Conservation (phyloP, 257 asterid genomes). For the Solanum boliviense region DNA sequence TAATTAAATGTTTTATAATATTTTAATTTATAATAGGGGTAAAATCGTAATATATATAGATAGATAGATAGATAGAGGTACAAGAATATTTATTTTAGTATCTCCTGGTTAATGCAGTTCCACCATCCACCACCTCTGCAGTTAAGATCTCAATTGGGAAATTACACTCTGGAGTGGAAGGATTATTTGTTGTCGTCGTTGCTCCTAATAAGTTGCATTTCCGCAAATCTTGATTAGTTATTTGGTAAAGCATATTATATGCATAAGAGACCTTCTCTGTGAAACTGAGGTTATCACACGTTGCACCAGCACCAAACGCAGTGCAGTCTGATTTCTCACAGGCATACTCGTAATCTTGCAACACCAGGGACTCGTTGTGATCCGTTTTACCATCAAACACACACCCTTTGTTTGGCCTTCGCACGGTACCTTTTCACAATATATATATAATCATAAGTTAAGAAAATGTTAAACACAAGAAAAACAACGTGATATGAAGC, state of each 20-base stretch:
- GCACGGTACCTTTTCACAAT: neutral
- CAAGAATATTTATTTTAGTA: neutral
- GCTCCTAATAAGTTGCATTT: neutral
- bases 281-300: neutral
- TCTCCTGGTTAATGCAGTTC: neutral
- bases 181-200: neutral
- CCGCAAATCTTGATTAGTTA: neutral
- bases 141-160: slow-evolving; percentile 1
- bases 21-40: too few relatives aligned
- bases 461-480: neutral
- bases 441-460: neutral
- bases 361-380: neutral
- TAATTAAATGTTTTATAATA: too few relatives aligned
- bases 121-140: slow-evolving; percentile 4
- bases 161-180: neutral
- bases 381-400: slow-evolving; percentile 4
- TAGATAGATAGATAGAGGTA: neutral
- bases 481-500: neutral
- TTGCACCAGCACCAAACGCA: neutral
- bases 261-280: neutral
- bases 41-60: too few relatives aligned
- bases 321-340: neutral
- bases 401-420: slow-evolving; percentile 34
- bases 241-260: neutral
- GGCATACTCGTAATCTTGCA: neutral